Conservation (phyloP, 2,329 filamentous ascomycete genomes). For the Phaeomoniella chlamydospora region DNA sequence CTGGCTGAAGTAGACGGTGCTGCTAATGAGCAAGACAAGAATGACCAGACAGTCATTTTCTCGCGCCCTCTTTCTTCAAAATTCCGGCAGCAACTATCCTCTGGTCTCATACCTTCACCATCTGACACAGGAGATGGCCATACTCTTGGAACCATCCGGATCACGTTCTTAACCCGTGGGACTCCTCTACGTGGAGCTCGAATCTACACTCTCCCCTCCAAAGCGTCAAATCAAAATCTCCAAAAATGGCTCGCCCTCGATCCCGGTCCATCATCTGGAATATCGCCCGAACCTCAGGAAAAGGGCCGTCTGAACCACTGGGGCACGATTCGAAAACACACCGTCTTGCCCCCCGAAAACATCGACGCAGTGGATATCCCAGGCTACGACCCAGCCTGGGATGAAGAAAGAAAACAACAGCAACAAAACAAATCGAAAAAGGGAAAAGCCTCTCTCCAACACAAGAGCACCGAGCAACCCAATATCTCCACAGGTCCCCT, state of each 20-base stretch:
- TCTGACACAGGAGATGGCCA: too few species aligned
- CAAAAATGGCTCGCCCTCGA: constrained; percentile 56
- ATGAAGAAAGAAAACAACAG: background rate
- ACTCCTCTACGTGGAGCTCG: constrained; percentile 58
- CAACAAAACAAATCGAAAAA: background rate
- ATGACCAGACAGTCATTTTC: background rate
- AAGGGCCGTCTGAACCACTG: constrained; percentile 7
- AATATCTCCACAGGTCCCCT: background rate
- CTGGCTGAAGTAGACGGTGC: constrained; percentile 20
- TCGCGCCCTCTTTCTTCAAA: background rate
- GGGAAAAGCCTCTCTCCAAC: constrained; percentile 12
- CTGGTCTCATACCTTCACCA: too few species aligned
- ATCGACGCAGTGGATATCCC: constrained; percentile 5
- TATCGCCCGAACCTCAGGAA: constrained; percentile 8
- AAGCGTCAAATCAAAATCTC: background rate
- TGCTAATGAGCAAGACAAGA: background rate
- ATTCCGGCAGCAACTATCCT: too few species aligned
- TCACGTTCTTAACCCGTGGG: constrained; percentile 57
- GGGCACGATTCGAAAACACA: constrained; percentile 9
- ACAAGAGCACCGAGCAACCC: constrained; percentile 20
- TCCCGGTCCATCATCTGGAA: constrained; percentile 10
- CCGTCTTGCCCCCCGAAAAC: constrained; percentile 6
- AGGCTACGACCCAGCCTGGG: background rate
- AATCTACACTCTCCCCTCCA: constrained; percentile 67
- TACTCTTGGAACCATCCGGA: constrained; percentile 43